Conservation (phyloP, 139 green algal genomes). For the Chlorella sorokiniana region DNA sequence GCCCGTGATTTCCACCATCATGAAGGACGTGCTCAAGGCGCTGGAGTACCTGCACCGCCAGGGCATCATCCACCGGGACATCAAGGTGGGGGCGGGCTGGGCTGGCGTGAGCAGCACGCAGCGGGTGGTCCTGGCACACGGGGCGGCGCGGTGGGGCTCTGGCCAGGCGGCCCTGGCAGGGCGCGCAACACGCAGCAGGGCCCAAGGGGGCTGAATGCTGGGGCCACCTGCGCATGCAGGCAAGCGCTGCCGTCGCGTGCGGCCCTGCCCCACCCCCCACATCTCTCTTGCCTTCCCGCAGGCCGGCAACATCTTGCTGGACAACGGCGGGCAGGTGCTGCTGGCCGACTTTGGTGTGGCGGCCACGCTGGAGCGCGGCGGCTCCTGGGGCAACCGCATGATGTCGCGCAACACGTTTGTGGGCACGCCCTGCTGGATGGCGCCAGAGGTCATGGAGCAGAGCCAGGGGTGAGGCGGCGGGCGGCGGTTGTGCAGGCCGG, state of each 20-base stretch:
- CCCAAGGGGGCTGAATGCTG: too few relatives aligned
- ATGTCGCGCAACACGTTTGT: conserved; percentile 84
- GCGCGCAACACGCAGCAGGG: too few relatives aligned
- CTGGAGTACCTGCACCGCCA: conserved; percentile 97
- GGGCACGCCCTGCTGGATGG: conserved; percentile 98
- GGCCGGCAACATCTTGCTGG: conserved; percentile 98
- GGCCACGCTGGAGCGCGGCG: conserved; percentile 85
- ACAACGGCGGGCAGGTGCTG: conserved; percentile 85
- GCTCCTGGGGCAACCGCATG: conserved; percentile 85
- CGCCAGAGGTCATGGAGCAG: conserved; percentile 99
- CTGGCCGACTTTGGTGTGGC: conserved; percentile 98
- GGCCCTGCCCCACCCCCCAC: not conserved
- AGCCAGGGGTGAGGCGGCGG: conserved; percentile 58
- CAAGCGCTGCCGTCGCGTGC: not conserved
- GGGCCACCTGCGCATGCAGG: too few relatives aligned
- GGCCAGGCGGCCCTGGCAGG: too few relatives aligned
- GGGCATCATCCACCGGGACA: conserved; percentile 95
- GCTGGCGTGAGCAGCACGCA: not conserved
- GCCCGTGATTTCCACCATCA: conserved; percentile 90
- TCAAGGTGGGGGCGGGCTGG: conserved; percentile 77
- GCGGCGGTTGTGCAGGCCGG: not conserved
- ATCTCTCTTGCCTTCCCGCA: too few relatives aligned
- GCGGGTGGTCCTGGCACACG: too few relatives aligned
- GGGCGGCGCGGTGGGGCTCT: too few relatives aligned
- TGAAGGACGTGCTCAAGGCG: conserved; percentile 90